phyloP scores from a whole-genome alignment of 805 yeast species.

The Myxozyma nipponensis region DNA sequence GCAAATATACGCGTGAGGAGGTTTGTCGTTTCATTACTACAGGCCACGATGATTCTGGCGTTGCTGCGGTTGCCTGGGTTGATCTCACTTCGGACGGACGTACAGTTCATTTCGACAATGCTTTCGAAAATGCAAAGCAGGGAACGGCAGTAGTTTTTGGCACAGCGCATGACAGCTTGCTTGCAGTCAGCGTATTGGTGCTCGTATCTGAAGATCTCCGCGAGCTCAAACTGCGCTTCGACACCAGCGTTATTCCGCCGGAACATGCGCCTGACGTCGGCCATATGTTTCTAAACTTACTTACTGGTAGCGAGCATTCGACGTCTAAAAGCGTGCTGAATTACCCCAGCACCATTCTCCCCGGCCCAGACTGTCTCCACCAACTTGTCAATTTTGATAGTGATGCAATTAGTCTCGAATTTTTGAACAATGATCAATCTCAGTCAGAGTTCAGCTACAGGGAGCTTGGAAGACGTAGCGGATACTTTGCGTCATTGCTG shows the following conservation, averaged over 20 bases:
- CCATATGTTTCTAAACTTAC: background rate
- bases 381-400: conserved; percentile 1
- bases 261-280: conserved; percentile 1
- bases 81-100: background rate
- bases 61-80: background rate
- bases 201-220: background rate
- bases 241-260: conserved; percentile 2
- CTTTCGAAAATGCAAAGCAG: background rate
- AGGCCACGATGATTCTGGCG: background rate
- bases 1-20: background rate
- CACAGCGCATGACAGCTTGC: background rate
- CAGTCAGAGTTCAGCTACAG: conserved; percentile 6
- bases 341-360: conserved; percentile 1
- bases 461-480: conserved; percentile 9
- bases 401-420: conserved; percentile 12
- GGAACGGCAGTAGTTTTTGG: background rate
- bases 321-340: conserved; percentile 7
- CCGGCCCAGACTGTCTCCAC: conserved; percentile 16
- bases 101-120: background rate
- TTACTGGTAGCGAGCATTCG: background rate
- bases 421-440: conserved; percentile 2
- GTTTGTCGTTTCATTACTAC: background rate
- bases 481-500: conserved; percentile 2
- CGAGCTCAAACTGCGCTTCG: background rate
- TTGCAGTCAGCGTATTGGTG: background rate